Conservation (phyloP, 139 green algal species). For the Pleodorina starrii region DNA sequence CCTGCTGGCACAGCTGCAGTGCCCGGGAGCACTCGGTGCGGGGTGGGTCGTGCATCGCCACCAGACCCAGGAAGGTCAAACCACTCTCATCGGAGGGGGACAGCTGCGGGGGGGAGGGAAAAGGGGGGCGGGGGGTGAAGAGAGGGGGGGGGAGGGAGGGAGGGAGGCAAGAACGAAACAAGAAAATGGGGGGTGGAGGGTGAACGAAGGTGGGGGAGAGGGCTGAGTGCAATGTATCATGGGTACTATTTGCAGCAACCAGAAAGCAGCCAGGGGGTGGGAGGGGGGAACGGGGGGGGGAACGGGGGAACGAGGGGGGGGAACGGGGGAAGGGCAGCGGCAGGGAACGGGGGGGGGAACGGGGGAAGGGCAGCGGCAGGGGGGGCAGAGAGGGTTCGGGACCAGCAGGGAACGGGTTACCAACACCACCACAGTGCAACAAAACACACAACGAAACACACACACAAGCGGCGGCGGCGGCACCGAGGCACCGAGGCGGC, state of each 20-base stretch:
- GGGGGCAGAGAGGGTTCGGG: neutral
- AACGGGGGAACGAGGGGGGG: neutral
- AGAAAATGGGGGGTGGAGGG: too few relatives aligned
- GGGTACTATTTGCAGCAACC: too few relatives aligned
- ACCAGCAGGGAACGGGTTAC: too few relatives aligned
- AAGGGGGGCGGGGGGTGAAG: neutral
- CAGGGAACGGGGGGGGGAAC: neutral
- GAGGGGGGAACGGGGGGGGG: neutral
- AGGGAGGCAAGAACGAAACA: too few relatives aligned
- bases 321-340: neutral
- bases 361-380: neutral
- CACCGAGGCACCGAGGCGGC: too few relatives aligned
- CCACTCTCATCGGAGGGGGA: slow-evolving; percentile 66
- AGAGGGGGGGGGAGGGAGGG: neutral
- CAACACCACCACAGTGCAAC: neutral
- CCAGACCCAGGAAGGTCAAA: slow-evolving; percentile 83
- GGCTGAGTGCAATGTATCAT: too few relatives aligned
- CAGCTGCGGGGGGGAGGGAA: slow-evolving; percentile 41
- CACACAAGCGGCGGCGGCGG: too few relatives aligned
- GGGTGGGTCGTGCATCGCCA: slow-evolving; percentile 90
- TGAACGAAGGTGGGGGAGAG: too few relatives aligned
- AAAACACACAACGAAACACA: neutral
- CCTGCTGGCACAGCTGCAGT: slow-evolving; percentile 78
- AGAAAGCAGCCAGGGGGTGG: too few relatives aligned
- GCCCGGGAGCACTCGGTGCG: slow-evolving; percentile 82